Percentiles rank a stretch among this genome's conserved stretches.
These are phyloP conservation scores for Lactifluus pinguis DNA, from an alignment of 768 basidiomycete species.

Conservation along the genomic window DNA sequence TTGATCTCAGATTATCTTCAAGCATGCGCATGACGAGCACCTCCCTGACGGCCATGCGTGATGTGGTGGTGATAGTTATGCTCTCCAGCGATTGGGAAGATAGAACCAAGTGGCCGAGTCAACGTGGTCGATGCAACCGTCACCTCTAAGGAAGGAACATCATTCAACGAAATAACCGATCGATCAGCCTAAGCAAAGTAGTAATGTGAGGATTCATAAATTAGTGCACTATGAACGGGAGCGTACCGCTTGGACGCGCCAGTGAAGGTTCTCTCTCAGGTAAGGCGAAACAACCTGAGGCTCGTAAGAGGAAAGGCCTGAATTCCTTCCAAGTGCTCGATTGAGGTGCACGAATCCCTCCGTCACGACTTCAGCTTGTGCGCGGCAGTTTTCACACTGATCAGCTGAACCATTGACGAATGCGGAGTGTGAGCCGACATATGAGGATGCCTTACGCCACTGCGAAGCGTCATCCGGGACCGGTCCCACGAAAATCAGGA, in stretches of 20 bases:
- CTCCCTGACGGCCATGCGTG: constrained; percentile 12
- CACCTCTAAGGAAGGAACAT: constrained; percentile 14
- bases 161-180: neutral
- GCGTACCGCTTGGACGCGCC: constrained; percentile 26
- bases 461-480: constrained; percentile 30
- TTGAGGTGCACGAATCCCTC: constrained; percentile 40
- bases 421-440: constrained; percentile 36
- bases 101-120: neutral
- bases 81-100: constrained; percentile 6
- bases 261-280: constrained; percentile 31
- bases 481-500: constrained; percentile 39
- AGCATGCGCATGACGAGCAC: neutral
- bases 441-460: constrained; percentile 29
- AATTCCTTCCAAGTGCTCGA: constrained; percentile 22
- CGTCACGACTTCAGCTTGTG: constrained; percentile 22
- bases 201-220: neutral
- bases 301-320: constrained; percentile 27
- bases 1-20: neutral
- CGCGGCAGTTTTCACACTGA: constrained; percentile 33
- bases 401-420: constrained; percentile 32
- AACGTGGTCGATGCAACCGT: neutral
- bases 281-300: constrained; percentile 33
- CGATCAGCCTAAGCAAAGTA: neutral
- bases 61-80: constrained; percentile 7
- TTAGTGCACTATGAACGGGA: neutral